A percentile compares a stretch with the other conserved stretches of the same genome.
Conservation (phyloP, 352 stramenopile species). For the Phytophthora tubulina region DNA sequence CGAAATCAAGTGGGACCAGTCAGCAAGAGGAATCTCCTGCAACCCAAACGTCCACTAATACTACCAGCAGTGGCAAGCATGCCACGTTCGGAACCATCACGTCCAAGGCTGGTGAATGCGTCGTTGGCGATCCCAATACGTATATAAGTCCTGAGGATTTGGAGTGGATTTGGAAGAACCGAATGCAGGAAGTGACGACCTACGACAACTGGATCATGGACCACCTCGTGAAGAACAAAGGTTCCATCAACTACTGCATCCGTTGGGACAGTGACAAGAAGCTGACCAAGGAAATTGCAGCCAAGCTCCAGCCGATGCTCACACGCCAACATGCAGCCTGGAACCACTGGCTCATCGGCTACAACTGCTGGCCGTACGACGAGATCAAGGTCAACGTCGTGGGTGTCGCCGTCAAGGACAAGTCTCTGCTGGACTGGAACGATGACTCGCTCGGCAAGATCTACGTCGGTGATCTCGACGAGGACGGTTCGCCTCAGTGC, state of each 20-base stretch:
- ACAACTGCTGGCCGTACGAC: slow-evolving; percentile 38
- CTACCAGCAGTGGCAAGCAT: slow-evolving; percentile 6
- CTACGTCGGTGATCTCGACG: slow-evolving; percentile 33
- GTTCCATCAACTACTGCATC: slow-evolving; percentile 52
- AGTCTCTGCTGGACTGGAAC: slow-evolving; percentile 40
- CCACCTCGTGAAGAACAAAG: slow-evolving; percentile 45
- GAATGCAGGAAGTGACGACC: slow-evolving; percentile 8
- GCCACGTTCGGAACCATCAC: slow-evolving; percentile 37
- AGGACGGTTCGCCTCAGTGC: slow-evolving; percentile 31
- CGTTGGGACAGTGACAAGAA: slow-evolving; percentile 50
- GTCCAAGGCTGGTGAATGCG: slow-evolving; percentile 24
- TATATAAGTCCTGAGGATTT: slow-evolving; percentile 32
- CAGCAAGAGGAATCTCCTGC: neutral
- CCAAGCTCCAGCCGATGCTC: slow-evolving; percentile 54
- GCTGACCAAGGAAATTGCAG: slow-evolving; percentile 40
- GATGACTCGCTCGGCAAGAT: slow-evolving; percentile 46
- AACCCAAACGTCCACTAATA: neutral
- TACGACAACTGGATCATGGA: slow-evolving; percentile 39
- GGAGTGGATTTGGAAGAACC: slow-evolving; percentile 38
- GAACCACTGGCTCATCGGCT: slow-evolving; percentile 40
- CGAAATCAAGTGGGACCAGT: neutral
- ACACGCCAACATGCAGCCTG: slow-evolving; percentile 35
- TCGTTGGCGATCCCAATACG: slow-evolving; percentile 22
- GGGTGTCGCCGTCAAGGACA: slow-evolving; percentile 16
- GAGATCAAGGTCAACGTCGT: slow-evolving; percentile 39